phyloP scores from a whole-genome alignment of 192 early-diverging fungal genomes.

The Entophlyctis luteolus region DNA sequence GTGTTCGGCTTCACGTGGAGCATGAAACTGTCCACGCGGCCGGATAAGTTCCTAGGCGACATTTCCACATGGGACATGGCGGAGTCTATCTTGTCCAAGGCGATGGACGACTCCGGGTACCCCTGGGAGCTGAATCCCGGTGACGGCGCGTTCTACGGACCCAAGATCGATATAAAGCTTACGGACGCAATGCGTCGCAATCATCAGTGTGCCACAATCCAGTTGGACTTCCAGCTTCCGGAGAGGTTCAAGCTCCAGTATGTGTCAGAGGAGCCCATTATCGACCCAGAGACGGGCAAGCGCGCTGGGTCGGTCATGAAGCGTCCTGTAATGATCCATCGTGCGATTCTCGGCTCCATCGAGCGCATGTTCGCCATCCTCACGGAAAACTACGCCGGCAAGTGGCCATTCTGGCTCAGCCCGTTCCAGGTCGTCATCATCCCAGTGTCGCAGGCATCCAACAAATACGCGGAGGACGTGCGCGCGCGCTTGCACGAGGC shows the following conservation, averaged over 20 bases:
- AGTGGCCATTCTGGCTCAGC: conserved; percentile 97
- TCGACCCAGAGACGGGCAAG: conserved; percentile 45
- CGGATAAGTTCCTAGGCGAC: conserved; percentile 91
- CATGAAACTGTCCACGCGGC: conserved; percentile 90
- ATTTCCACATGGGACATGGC: conserved; percentile 88
- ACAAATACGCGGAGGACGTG: conserved; percentile 80
- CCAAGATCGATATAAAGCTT: conserved; percentile 99
- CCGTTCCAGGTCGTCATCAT: conserved; percentile 90
- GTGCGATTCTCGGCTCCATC: no score
- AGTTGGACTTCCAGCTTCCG: conserved; percentile 97
- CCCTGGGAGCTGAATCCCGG: conserved; percentile 87
- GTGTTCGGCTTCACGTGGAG: conserved; percentile 92
- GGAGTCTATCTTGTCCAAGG: conserved; percentile 73
- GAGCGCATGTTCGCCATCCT: no score
- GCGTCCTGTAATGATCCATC: conserved; percentile 94
- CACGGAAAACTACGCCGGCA: conserved; percentile 92
- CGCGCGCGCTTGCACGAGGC: conserved; percentile 61
- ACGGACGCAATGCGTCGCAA: no score
- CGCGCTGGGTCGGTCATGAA: conserved; percentile 42
- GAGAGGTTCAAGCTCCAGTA: conserved; percentile 89
- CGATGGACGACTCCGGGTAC: conserved; percentile 74
- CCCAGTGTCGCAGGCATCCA: conserved; percentile 75
- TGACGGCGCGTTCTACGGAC: conserved; percentile 99
- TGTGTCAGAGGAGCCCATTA: conserved; percentile 61
- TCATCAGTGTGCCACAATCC: conserved; percentile 96